A percentile compares a stretch with the other conserved stretches of the same genome.
phyloP scores from a whole-genome alignment of 1,284 basidiomycete species.

The Pseudozyma sp. region DNA sequence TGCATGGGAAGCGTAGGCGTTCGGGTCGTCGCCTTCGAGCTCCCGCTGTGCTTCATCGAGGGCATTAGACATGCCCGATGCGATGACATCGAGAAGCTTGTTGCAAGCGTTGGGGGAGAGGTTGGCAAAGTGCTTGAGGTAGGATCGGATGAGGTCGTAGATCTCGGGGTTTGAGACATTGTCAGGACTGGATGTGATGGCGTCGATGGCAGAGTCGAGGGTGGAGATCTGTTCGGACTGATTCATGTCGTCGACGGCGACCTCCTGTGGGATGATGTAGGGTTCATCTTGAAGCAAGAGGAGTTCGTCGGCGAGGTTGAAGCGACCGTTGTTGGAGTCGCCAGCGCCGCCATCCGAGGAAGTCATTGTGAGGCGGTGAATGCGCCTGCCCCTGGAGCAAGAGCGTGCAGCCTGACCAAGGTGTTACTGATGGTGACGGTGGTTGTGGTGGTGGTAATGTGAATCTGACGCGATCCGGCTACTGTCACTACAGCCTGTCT shows the following conservation, averaged over 20 bases:
- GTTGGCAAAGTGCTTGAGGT: constrained; percentile 58
- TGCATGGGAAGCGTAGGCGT: constrained; percentile 51
- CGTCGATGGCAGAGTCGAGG: constrained; percentile 55
- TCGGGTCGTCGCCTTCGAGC: constrained; percentile 48
- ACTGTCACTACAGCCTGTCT: not conserved
- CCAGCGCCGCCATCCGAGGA: constrained; percentile 12
- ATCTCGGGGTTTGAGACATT: constrained; percentile 42
- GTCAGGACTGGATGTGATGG: constrained; percentile 50
- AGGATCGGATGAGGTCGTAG: constrained; percentile 59
- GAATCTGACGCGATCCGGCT: not conserved
- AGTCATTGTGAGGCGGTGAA: constrained; percentile 19
- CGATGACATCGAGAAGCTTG: constrained; percentile 61
- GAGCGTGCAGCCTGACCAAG: not conserved
- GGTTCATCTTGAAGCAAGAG: constrained; percentile 58
- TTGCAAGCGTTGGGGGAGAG: constrained; percentile 52
- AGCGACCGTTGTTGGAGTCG: constrained; percentile 24
- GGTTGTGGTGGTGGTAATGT: not conserved
- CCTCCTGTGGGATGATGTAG: constrained; percentile 60
- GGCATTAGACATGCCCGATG: constrained; percentile 51
- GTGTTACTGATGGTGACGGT: not conserved
- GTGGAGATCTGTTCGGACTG: constrained; percentile 47
- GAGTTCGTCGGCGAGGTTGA: constrained; percentile 62
- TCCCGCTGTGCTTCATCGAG: constrained; percentile 56
- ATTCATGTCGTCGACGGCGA: constrained; percentile 51
- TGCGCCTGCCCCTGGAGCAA: constrained; percentile 2